Conservation (phyloP, 1,139 yeast genomes). For the Kodamaea suecica region DNA sequence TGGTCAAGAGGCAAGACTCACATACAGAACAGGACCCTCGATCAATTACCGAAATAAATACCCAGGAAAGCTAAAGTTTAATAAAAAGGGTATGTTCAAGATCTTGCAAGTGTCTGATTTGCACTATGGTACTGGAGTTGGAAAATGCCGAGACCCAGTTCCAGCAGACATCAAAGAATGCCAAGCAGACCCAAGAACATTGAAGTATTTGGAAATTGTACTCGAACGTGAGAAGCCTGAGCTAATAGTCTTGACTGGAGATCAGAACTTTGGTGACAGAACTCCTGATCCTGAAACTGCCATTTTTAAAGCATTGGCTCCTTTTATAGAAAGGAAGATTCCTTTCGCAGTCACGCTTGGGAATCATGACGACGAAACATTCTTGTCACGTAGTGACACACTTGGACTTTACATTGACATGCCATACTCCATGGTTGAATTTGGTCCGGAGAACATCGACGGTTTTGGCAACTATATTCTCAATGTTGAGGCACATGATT, state of each 20-base stretch:
- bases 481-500: conserved; percentile 41
- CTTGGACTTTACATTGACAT: conserved; percentile 54
- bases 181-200: conserved; percentile 70
- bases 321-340: conserved; percentile 60
- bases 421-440: conserved; percentile 63
- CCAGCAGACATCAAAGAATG: conserved; percentile 52
- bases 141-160: conserved; percentile 68
- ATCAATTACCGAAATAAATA: conserved; percentile 22
- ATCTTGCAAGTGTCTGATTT: conserved; percentile 84
- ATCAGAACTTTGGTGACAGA: conserved; percentile 69
- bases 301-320: conserved; percentile 69
- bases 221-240: conserved; percentile 76
- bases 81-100: conserved; percentile 53
- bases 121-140: conserved; percentile 77
- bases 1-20: conserved; percentile 21
- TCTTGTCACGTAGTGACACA: conserved; percentile 55
- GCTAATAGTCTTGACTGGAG: conserved; percentile 81
- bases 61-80: conserved; percentile 25
- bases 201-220: conserved; percentile 56
- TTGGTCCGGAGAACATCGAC: conserved; percentile 63
- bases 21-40: conserved; percentile 29
- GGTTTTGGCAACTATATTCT: conserved; percentile 81
- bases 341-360: conserved; percentile 85
- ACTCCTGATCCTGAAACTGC: conserved; percentile 80
- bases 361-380: conserved; percentile 82